A percentile compares a stretch with the other conserved stretches of the same genome.
Conservation (phyloP, 495 filamentous ascomycete genomes). For the Podospora appendiculata region DNA sequence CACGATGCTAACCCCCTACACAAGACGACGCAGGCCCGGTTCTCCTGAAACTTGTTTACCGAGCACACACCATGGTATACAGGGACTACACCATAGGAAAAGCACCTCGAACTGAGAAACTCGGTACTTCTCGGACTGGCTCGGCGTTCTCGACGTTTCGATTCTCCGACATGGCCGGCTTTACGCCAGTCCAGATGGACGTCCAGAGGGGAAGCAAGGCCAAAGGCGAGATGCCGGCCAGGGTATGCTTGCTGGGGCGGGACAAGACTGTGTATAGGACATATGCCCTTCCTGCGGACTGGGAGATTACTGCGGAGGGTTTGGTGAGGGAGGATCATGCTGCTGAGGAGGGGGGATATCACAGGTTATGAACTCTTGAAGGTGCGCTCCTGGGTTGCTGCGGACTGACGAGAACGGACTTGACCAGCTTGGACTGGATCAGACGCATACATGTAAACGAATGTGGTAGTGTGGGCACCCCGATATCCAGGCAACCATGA, state of each 20-base stretch:
- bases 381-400: too few relatives aligned
- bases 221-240: constrained; percentile 27
- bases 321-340: too few relatives aligned
- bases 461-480: too few relatives aligned
- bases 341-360: too few relatives aligned
- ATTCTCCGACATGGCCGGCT: constrained; percentile 25
- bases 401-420: too few relatives aligned
- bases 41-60: constrained; percentile 9
- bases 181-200: constrained; percentile 41
- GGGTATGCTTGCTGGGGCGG: constrained; percentile 38
- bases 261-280: constrained; percentile 35
- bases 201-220: constrained; percentile 26
- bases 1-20: not conserved
- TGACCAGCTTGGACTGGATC: too few relatives aligned
- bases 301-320: not conserved
- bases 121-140: not conserved
- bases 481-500: too few relatives aligned
- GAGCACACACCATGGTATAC: constrained; percentile 5
- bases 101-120: not conserved
- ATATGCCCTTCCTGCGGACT: constrained; percentile 28
- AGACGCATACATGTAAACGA: too few relatives aligned
- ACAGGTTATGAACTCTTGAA: too few relatives aligned
- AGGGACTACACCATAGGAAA: constrained; percentile 4
- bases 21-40: constrained; percentile 13
- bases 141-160: constrained; percentile 11